Evolutionary conservation across 148 eudicot genomes (phyloP).

Genomic region (Rhododendron williamsianum): DNA sequence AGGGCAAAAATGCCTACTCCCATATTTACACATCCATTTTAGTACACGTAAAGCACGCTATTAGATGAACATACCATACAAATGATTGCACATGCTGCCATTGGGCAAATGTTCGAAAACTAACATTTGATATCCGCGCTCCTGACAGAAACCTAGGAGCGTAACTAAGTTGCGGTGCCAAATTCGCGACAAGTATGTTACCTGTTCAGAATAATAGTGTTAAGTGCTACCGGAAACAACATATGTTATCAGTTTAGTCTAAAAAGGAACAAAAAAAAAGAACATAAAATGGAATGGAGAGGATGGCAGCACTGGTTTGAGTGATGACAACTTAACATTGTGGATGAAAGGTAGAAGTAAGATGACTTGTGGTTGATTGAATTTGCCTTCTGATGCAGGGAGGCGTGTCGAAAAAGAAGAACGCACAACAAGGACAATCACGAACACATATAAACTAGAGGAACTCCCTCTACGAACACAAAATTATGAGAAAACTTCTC

Average conservation of each 20-base stretch:
- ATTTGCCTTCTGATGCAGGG: neutral
- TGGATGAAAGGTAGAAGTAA: neutral
- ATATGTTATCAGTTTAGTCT: neutral
- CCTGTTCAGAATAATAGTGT: constrained; percentile 22
- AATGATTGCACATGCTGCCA: constrained; percentile 43
- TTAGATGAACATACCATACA: constrained; percentile 32
- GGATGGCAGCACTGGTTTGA: neutral
- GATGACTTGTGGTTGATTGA: neutral
- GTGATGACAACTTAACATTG: neutral
- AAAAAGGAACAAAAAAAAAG: neutral
- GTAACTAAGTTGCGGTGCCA: constrained; percentile 36
- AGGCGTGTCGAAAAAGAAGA: too few species aligned
- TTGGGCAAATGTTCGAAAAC: constrained; percentile 43
- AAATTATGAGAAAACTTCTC: too few species aligned
- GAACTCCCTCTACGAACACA: too few species aligned
- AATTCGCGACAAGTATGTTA: constrained; percentile 26
- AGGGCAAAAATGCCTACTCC: neutral
- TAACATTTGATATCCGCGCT: constrained; percentile 36
- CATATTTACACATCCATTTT: neutral
- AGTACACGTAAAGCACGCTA: neutral
- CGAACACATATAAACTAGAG: too few species aligned
- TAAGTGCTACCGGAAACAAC: neutral
- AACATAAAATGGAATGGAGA: neutral
- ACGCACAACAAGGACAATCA: too few species aligned
- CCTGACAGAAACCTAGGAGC: constrained; percentile 46